Percentiles rank a stretch among this genome's conserved stretches.
These are phyloP conservation scores for Phylloboletellus chloephorus DNA, from an alignment of 1,284 basidiomycete genomes.

Conservation along the genomic window DNA sequence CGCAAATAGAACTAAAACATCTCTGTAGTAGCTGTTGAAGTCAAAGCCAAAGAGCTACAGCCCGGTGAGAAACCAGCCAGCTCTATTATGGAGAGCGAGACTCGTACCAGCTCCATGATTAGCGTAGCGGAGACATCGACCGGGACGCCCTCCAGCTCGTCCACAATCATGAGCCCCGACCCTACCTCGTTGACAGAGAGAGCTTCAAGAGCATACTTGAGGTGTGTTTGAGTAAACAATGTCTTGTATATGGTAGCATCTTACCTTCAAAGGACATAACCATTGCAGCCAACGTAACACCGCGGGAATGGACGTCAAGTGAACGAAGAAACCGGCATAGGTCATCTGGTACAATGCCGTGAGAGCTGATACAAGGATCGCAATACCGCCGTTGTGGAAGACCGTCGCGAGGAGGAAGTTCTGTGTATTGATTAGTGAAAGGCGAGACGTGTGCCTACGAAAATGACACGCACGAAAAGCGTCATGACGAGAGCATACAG, in stretches of 20 bases:
- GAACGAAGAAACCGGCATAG: constrained; percentile 82
- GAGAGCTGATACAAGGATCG: constrained; percentile 77
- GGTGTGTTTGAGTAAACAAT: constrained; percentile 35
- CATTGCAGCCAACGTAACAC: constrained; percentile 86
- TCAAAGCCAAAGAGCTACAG: constrained; percentile 76
- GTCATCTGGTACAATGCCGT: constrained; percentile 80
- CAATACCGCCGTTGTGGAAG: constrained; percentile 81
- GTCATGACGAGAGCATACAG: constrained; percentile 79
- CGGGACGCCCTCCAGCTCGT: constrained; percentile 75
- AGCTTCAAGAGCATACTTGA: constrained; percentile 77
- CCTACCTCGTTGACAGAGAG: constrained; percentile 85
- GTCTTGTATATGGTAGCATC: background rate
- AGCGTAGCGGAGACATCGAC: constrained; percentile 71
- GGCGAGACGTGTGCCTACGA: background rate
- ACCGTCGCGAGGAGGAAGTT: constrained; percentile 82
- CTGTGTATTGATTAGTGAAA: constrained; percentile 36
- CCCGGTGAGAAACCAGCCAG: background rate
- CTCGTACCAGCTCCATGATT: constrained; percentile 76
- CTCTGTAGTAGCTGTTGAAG: constrained; percentile 71
- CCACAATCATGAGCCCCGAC: constrained; percentile 76
- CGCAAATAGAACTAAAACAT: constrained; percentile 80
- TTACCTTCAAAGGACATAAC: constrained; percentile 55
- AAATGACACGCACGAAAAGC: constrained; percentile 58
- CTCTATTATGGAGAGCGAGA: background rate
- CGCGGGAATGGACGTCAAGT: constrained; percentile 72